Conservation (phyloP, 1,284 basidiomycete genomes). For the Heterobasidion irregulare region DNA sequence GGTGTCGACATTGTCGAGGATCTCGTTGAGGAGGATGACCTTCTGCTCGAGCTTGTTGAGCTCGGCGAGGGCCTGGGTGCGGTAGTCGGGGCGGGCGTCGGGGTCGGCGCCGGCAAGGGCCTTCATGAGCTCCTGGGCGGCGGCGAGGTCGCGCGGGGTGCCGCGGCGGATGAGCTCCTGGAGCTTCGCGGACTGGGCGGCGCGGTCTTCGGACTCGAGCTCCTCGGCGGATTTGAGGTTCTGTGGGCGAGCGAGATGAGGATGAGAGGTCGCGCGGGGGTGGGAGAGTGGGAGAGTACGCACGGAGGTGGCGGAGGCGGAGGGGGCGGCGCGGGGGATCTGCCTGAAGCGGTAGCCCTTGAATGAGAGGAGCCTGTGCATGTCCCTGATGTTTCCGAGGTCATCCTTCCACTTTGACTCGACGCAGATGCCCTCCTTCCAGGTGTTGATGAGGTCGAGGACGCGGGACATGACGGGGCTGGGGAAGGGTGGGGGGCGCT, state of each 20-base stretch:
- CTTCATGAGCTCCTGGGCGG: slow-evolving; percentile 98
- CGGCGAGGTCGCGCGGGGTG: slow-evolving; percentile 90
- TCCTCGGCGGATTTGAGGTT: slow-evolving; percentile 93
- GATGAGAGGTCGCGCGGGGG: not conserved
- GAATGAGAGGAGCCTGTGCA: slow-evolving; percentile 92
- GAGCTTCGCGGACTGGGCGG: slow-evolving; percentile 93
- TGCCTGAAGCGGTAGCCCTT: slow-evolving; percentile 94
- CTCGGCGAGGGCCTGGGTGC: slow-evolving; percentile 82
- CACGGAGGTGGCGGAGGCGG: slow-evolving; percentile 41
- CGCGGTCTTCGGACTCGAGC: slow-evolving; percentile 92
- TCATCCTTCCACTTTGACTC: slow-evolving; percentile 95
- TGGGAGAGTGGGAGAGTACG: slow-evolving; percentile 18
- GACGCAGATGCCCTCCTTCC: slow-evolving; percentile 92
- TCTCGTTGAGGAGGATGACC: slow-evolving; percentile 90
- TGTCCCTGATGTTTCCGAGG: slow-evolving; percentile 94
- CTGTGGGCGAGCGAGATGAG: slow-evolving; percentile 28
- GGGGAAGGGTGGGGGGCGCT: slow-evolving; percentile 92
- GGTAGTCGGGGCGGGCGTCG: slow-evolving; percentile 89
- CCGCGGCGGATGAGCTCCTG: slow-evolving; percentile 97
- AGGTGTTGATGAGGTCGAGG: slow-evolving; percentile 87
- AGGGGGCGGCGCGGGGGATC: slow-evolving; percentile 29
- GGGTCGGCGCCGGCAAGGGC: slow-evolving; percentile 92
- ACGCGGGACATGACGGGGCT: slow-evolving; percentile 93
- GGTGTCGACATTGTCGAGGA: slow-evolving; percentile 88
- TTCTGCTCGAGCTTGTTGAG: slow-evolving; percentile 94